Conservation (phyloP, 1,139 yeast genomes). For the Ogataea hybrid region DNA sequence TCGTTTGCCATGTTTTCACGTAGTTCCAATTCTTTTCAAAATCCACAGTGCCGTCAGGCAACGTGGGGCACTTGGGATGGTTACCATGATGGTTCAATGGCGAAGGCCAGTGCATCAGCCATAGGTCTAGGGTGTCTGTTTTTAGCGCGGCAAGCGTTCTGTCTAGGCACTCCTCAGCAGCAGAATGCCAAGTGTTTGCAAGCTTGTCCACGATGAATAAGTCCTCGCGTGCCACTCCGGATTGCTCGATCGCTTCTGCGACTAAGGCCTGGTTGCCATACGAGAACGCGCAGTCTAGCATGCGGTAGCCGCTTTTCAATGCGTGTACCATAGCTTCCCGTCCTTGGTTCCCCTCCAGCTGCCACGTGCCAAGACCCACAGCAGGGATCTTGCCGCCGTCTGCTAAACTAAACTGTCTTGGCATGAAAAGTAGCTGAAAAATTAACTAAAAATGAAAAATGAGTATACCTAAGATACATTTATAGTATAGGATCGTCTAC, state of each 20-base stretch:
- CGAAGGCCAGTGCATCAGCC: slow-evolving; percentile 51
- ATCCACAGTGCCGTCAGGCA: slow-evolving; percentile 27
- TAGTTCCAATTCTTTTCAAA: slow-evolving; percentile 29
- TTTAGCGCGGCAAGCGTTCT: slow-evolving; percentile 34
- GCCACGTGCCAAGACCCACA: slow-evolving; percentile 78
- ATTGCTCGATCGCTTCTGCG: slow-evolving; percentile 61
- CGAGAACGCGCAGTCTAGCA: slow-evolving; percentile 72
- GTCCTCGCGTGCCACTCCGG: slow-evolving; percentile 46
- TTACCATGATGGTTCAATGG: slow-evolving; percentile 26
- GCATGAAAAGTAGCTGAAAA: neutral
- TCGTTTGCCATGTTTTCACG: slow-evolving; percentile 42
- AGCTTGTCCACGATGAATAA: slow-evolving; percentile 76
- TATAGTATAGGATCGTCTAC: slow-evolving; percentile 10
- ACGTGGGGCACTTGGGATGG: slow-evolving; percentile 18
- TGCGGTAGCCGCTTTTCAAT: slow-evolving; percentile 65
- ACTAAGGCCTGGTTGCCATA: slow-evolving; percentile 66
- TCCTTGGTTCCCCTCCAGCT: slow-evolving; percentile 55
- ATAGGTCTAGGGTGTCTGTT: slow-evolving; percentile 44
- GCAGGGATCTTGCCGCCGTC: slow-evolving; percentile 47
- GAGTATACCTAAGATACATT: neutral
- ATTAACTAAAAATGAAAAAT: no score
- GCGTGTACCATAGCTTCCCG: slow-evolving; percentile 55
- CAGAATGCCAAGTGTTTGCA: slow-evolving; percentile 38
- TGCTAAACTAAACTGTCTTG: neutral
- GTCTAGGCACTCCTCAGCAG: slow-evolving; percentile 28